A percentile compares a stretch with the other conserved stretches of the same genome.
phyloP scores from a whole-genome alignment of 148 eudicot species.

The Cornus florida region DNA sequence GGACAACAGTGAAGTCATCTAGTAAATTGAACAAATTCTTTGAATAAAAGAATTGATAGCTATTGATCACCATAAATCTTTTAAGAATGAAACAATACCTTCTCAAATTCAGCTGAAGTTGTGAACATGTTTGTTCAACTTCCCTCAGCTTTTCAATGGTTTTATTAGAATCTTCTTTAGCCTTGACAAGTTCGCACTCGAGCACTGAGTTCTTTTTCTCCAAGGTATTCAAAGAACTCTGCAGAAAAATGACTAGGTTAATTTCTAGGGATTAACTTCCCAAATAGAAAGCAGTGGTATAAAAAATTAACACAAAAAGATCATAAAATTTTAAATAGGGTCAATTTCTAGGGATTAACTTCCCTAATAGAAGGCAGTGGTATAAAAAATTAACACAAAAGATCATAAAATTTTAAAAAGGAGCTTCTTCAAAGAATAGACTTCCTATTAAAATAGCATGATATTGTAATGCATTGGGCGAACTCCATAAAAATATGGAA shows the following conservation, averaged over 20 bases:
- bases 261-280: neutral
- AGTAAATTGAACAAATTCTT: neutral
- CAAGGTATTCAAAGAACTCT: conserved; percentile 67
- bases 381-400: neutral
- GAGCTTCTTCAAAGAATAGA: neutral
- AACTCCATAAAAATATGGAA: neutral
- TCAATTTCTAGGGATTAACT: neutral
- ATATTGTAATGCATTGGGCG: neutral
- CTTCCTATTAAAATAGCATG: neutral
- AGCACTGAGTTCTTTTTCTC: conserved; percentile 65
- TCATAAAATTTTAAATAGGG: neutral
- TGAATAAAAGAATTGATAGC: neutral
- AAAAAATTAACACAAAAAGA: neutral
- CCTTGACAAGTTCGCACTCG: conserved; percentile 61
- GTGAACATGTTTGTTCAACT: conserved; percentile 69
- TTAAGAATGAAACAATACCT: conserved; percentile 40
- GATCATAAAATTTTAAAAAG: neutral
- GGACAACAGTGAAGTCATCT: neutral
- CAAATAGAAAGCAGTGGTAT: neutral
- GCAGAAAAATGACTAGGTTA: conserved; percentile 18
- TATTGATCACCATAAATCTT: conserved; percentile 2
- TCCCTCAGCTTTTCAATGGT: conserved; percentile 61
- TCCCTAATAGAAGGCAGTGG: neutral
- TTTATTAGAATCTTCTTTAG: conserved; percentile 53
- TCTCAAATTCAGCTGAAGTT: conserved; percentile 66